These are phyloP conservation scores for Crucibulum laeve DNA, from an alignment of 768 basidiomycete species.

Conservation along the genomic window DNA sequence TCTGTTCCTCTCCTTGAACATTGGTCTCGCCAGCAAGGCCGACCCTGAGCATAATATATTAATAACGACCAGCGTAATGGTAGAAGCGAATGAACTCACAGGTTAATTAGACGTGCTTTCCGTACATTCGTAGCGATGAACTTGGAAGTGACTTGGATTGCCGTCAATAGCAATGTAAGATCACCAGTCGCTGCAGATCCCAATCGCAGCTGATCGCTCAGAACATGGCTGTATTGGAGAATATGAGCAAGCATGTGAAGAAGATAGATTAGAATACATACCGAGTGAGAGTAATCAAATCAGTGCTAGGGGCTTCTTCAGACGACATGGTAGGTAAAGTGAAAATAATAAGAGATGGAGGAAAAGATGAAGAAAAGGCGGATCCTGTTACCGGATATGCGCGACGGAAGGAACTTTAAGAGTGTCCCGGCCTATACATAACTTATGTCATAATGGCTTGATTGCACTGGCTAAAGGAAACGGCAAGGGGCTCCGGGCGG, in stretches of 20 bases:
- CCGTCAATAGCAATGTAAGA: constrained; percentile 88
- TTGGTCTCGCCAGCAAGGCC: constrained; percentile 96
- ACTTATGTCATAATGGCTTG: too few species aligned
- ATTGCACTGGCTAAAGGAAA: too few species aligned
- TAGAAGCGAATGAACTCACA: constrained; percentile 49
- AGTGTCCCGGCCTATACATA: too few species aligned
- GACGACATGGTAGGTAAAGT: constrained; percentile 32
- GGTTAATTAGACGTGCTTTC: constrained; percentile 94
- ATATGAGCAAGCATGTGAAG: too few species aligned
- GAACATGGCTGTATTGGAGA: constrained; percentile 76
- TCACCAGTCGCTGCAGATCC: constrained; percentile 88
- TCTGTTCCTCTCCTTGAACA: constrained; percentile 98
- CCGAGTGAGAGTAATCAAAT: constrained; percentile 93
- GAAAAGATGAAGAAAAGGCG: too few species aligned
- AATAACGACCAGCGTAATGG: constrained; percentile 5
- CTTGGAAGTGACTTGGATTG: constrained; percentile 93
- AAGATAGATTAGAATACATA: too few species aligned
- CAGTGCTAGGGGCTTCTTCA: constrained; percentile 74
- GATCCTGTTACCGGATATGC: too few species aligned
- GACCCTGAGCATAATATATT: constrained; percentile 64
- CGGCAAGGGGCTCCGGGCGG: too few species aligned
- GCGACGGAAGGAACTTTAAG: too few species aligned
- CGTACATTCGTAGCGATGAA: constrained; percentile 99
- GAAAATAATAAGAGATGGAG: constrained; percentile 12
- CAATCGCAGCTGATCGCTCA: constrained; percentile 78